Base-by-base conservation (phyloP, 2,329 filamentous ascomycete species). In the Cladosporium sp. region DNA sequence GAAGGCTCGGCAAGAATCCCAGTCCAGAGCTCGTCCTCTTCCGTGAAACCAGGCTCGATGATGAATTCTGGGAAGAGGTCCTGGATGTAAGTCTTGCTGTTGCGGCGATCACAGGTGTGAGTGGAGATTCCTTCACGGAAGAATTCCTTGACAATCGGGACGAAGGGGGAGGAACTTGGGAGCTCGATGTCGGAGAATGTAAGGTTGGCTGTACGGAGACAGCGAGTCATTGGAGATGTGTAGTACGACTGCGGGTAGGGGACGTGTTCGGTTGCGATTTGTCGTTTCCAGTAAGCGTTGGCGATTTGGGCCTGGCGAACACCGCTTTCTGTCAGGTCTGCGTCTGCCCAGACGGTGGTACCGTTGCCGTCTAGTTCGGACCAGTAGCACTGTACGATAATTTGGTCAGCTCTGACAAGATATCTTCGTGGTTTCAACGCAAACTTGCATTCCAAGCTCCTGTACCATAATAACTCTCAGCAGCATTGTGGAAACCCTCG, bases 71-170 rank as follows among this genome's bases (percentile, higher is more conserved):
- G 82, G 49, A 82, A 80, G 4, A 72, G 69, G 3, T 67, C 54
- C 15, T 69, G 63, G 56, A 87, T 81, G 54, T 75, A 74, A 0
- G 75, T 73, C 60, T 73, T 78, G 60, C 67, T 78, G 22, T 75
- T 75, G 9, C 84, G 75, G 38, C 78, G 75, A 63, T 88, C 82
- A 62, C 84, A 88, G 0, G 83, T 85, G 59, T 86, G 84, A 20
- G 82, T 77, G 38, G 76, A 80, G 52, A 87, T 81, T 3, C 79
- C 78, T 65, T 88, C 84, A 20, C 84, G 76, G 55, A 87, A 72
- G 19, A 76, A 48, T 77, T 87, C 84, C 65, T 86, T 86, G 52
- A 87, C 68, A 0, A 70, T 72, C 0, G 83, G 84, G 1, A 69
- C 62, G 58, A 85, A 86, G 0, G 76, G 76, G 4, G 67, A 67